A percentile compares a stretch with the other conserved stretches of the same genome.
phyloP scores from a whole-genome alignment of 306 rosid species.

The Carpinus viminea region DNA sequence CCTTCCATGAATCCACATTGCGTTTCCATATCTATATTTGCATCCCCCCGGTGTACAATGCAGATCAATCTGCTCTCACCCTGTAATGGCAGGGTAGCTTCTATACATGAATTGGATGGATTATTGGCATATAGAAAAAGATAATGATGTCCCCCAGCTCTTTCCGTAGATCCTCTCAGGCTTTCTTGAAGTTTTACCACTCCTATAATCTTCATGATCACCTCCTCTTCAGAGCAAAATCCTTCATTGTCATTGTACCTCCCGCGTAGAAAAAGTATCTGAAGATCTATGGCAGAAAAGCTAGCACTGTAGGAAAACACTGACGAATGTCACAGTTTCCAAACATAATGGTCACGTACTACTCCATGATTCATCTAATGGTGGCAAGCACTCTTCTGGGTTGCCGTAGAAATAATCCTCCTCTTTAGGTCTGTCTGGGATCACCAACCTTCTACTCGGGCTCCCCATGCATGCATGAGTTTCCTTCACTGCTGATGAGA shows the following conservation, averaged over 20 bases:
- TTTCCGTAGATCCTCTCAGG: constrained; percentile 40
- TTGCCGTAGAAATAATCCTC: constrained; percentile 95
- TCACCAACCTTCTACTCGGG: constrained; percentile 63
- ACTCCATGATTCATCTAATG: constrained; percentile 52
- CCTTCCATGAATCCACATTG: constrained; percentile 44
- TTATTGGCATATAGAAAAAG: constrained; percentile 60
- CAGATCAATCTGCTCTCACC: constrained; percentile 63
- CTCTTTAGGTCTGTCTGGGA: constrained; percentile 87
- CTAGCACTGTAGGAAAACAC: constrained; percentile 50
- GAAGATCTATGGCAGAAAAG: constrained; percentile 40
- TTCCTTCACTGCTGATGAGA: constrained; percentile 78
- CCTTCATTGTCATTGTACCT: constrained; percentile 37
- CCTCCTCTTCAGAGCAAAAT: constrained; percentile 43
- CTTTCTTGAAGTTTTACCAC: constrained; percentile 38
- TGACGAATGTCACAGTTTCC: constrained; percentile 34
- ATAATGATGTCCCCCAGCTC: constrained; percentile 43
- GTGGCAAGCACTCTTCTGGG: constrained; percentile 83
- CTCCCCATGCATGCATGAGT: constrained; percentile 84
- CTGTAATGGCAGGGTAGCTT: constrained; percentile 84
- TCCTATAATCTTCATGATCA: constrained; percentile 37
- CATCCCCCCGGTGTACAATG: constrained; percentile 58
- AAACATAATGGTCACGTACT: constrained; percentile 45
- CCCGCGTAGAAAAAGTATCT: constrained; percentile 42
- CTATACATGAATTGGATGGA: constrained; percentile 83
- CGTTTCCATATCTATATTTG: constrained; percentile 53